Evolutionary conservation across 2,329 filamentous ascomycete genomes (phyloP).

Genomic region (Apiospora malaysiana): DNA sequence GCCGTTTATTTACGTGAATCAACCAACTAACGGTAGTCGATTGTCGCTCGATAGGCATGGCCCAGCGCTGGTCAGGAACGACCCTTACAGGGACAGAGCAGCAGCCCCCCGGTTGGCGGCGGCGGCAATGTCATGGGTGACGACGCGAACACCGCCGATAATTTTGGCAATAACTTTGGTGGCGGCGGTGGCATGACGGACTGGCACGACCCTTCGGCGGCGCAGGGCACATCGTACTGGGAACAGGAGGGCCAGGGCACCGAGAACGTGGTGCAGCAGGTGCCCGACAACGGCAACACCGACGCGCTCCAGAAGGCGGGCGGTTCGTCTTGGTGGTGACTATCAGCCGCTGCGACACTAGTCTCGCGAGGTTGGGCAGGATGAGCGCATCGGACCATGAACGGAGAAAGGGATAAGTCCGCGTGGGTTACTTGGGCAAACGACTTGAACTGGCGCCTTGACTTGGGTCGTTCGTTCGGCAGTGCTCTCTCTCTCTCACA

Average conservation of each 20-base stretch:
- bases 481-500: neutral
- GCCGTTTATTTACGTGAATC: neutral
- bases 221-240: constrained; percentile 18
- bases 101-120: constrained; percentile 8
- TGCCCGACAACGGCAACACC: neutral
- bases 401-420: neutral
- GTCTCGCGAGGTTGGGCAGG: neutral
- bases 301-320: neutral
- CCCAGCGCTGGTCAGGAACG: neutral
- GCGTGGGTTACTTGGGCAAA: neutral
- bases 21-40: neutral
- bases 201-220: constrained; percentile 21
- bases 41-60: neutral
- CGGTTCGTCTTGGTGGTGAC: constrained; percentile 6
- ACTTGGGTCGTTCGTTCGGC: neutral
- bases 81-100: constrained; percentile 1
- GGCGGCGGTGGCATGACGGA: neutral
- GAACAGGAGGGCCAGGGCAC: constrained; percentile 24
- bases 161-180: neutral
- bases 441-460: neutral
- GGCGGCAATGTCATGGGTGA: constrained; percentile 23
- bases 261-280: constrained; percentile 19
- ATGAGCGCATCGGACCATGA: neutral
- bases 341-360: neutral
- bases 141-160: constrained; percentile 13